Evolutionary conservation across 1,284 basidiomycete species (phyloP).

Genomic region (Neotropicomus parvogracilis): DNA sequence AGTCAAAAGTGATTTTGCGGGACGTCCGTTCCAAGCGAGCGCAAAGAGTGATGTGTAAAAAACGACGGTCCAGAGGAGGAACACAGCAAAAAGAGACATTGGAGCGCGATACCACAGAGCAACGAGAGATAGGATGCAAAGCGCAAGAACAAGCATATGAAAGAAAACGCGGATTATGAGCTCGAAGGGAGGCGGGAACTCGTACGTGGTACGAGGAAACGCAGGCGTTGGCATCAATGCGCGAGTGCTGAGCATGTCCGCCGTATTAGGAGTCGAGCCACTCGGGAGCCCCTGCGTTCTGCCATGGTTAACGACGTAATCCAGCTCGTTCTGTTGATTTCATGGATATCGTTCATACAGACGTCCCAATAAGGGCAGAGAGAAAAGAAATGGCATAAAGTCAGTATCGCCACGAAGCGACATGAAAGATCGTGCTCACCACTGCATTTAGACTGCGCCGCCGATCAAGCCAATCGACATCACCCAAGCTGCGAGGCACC

Average conservation of each 20-base stretch:
- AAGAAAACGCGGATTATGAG: conserved; percentile 48
- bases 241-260: conserved; percentile 46
- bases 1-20: conserved; percentile 55
- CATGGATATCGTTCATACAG: conserved; percentile 11
- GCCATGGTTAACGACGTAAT: conserved; percentile 47
- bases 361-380: conserved; percentile 5
- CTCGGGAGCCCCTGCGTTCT: conserved; percentile 43
- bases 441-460: conserved; percentile 64
- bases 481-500: conserved; percentile 53
- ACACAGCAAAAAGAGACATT: conserved; percentile 56
- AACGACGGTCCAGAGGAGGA: conserved; percentile 55
- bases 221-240: conserved; percentile 36
- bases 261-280: conserved; percentile 49
- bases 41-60: conserved; percentile 54
- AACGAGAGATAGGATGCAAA: conserved; percentile 54
- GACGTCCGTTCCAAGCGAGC: conserved; percentile 55
- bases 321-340: conserved; percentile 57
- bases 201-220: conserved; percentile 28
- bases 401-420: conserved; percentile 15
- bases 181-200: conserved; percentile 42
- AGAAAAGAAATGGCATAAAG: conserved; percentile 14
- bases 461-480: conserved; percentile 71
- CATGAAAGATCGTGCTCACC: conserved; percentile 43
- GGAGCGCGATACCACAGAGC: conserved; percentile 57
- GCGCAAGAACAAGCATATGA: conserved; percentile 56